These are phyloP conservation scores for Metschnikowia hibisci DNA, from an alignment of 805 yeast genomes.

Conservation along the genomic window DNA sequence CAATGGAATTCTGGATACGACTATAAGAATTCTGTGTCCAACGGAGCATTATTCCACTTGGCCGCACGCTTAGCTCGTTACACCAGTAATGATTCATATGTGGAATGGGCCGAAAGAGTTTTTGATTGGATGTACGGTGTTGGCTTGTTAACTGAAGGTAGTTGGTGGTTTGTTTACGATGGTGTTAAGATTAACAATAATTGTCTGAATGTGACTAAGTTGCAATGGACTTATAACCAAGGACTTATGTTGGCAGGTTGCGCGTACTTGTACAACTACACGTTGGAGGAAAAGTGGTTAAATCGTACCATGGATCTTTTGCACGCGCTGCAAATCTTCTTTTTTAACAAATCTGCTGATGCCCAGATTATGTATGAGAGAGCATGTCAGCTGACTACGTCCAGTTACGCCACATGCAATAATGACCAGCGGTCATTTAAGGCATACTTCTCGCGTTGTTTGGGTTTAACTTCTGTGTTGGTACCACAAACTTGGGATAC, in stretches of 20 bases:
- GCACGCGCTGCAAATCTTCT: conserved; percentile 53
- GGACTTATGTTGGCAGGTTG: conserved; percentile 76
- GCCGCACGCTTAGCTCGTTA: conserved; percentile 85
- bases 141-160: conserved; percentile 40
- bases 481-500: conserved; percentile 54
- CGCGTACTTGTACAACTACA: conserved; percentile 75
- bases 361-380: conserved; percentile 65
- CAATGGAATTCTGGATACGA: conserved; percentile 92
- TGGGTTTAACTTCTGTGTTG: conserved; percentile 70
- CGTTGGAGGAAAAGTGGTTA: conserved; percentile 64
- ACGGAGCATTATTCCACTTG: conserved; percentile 82
- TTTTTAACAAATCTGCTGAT: conserved; percentile 36
- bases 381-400: conserved; percentile 63
- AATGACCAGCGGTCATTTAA: conserved; percentile 91
- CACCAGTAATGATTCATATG: conserved; percentile 69
- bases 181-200: conserved; percentile 60
- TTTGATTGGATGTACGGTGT: conserved; percentile 75
- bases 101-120: conserved; percentile 67
- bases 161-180: conserved; percentile 59
- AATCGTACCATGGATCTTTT: conserved; percentile 54
- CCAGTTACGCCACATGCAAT: conserved; percentile 48
- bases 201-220: conserved; percentile 56
- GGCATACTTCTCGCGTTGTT: conserved; percentile 71
- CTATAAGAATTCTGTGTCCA: conserved; percentile 88
- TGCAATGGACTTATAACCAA: conserved; percentile 85